Conservation (phyloP, 148 eudicot species). For the Chenopodium berlandieri region DNA sequence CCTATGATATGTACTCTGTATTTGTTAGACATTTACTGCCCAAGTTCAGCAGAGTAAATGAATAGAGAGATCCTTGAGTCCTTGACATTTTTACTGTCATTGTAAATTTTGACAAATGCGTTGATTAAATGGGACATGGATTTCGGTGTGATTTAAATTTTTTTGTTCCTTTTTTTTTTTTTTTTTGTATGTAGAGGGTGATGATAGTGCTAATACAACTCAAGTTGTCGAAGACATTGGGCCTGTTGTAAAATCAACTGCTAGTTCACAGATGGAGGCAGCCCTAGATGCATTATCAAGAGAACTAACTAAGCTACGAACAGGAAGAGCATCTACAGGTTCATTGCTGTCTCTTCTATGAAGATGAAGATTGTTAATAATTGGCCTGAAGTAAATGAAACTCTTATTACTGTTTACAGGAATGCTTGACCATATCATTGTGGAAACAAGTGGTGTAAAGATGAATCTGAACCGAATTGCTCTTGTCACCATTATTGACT, state of each 20-base stretch:
- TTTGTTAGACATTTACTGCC: too few species aligned
- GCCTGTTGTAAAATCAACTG: slow-evolving; percentile 54
- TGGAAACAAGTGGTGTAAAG: slow-evolving; percentile 77
- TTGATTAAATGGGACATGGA: not conserved
- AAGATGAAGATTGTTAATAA: not conserved
- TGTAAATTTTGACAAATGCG: not conserved
- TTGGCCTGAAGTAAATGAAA: not conserved
- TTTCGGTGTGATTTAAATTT: not conserved
- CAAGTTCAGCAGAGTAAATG: not conserved
- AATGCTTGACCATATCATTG: slow-evolving; percentile 93
- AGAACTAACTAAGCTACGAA: slow-evolving; percentile 75
- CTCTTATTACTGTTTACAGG: slow-evolving; percentile 43
- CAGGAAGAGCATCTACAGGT: slow-evolving; percentile 94
- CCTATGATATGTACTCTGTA: too few species aligned
- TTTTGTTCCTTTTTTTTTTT: not conserved
- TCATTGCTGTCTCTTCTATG: slow-evolving; percentile 6
- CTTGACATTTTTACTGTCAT: not conserved
- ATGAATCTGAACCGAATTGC: slow-evolving; percentile 71
- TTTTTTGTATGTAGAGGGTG: slow-evolving; percentile 34
- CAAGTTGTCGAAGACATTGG: slow-evolving; percentile 57
- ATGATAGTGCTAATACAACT: slow-evolving; percentile 39
- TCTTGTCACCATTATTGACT: slow-evolving; percentile 76
- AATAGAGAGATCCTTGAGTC: not conserved
- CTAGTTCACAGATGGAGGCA: slow-evolving; percentile 80
- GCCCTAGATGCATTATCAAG: slow-evolving; percentile 84